Base-by-base conservation (phyloP, 805 yeast genomes). In the Nakazawaea molendinolei region DNA sequence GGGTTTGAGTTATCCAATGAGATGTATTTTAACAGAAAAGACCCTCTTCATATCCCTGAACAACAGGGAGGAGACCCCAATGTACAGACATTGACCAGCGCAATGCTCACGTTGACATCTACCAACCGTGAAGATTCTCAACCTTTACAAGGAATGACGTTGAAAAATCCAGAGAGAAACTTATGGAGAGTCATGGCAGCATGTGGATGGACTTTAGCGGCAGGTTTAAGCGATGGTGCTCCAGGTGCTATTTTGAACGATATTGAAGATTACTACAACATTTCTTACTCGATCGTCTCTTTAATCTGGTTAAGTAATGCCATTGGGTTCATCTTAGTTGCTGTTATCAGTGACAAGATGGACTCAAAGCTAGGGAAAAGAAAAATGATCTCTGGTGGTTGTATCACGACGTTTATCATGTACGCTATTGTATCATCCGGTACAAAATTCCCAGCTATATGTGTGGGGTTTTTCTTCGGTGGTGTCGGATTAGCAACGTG, bases 181-280 rank as follows among this genome's bases (percentile, higher is more conserved):
- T 28, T 40, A 13, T 63, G 62, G 57, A 52, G 80, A 38, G 51
- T 71, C 5, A 36, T 60, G 8, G 55, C 72, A 8, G 49, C 61
- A 9, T 53, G 68, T 22, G 5, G 52, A 4, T 72, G 74, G 71
- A 50, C 55, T 8, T 52, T 67, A 28, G 44, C 60, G 2, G 44
- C 50, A 8, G 80, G 80, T 1, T 51, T 71, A 44, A 49, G 65
- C 19, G 83, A 76, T 47, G 76, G 76, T 39, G 72, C 76, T 10
- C 71, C 77, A 1, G 83, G 82, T 40, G 77, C 80, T 0, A 51
- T 76, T n/a, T 52, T 76, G 34, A 79, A 79, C 5, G 55, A 58
- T 28, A 69, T 76, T 26, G 81, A 76, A 44, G 49, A 38, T 4
- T 61, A 66, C 47, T 76, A 74, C 47, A 36, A 48, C 23, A 60